phyloP scores from a whole-genome alignment of 1,139 yeast species.

The Pichia sp. region DNA sequence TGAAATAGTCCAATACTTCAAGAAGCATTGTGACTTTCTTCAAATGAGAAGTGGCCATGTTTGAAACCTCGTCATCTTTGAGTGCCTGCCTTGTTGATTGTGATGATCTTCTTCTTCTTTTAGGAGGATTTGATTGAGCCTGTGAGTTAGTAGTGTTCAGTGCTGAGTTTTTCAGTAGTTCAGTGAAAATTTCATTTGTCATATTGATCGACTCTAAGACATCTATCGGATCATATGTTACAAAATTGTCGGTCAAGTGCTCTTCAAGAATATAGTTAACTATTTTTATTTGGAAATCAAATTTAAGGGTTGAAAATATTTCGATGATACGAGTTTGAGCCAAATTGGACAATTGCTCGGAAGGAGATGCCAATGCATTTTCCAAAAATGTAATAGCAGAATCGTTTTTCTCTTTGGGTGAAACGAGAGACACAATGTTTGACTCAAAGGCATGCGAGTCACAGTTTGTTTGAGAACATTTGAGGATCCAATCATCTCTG shows the following conservation, averaged over 20 bases:
- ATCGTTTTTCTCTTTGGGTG: conserved; percentile 51
- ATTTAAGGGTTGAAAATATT: conserved; percentile 53
- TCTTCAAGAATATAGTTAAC: conserved; percentile 59
- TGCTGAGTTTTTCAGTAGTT: conserved; percentile 48
- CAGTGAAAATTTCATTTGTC: conserved; percentile 44
- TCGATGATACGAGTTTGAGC: conserved; percentile 40
- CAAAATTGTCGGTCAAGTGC: conserved; percentile 32
- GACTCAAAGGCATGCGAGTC: conserved; percentile 51
- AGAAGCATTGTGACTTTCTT: conserved; percentile 72
- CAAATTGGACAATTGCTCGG: conserved; percentile 50
- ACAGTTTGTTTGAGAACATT: conserved; percentile 46
- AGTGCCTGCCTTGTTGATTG: conserved; percentile 69
- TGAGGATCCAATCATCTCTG: conserved; percentile 43
- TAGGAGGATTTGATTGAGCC: conserved; percentile 44
- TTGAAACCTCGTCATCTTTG: conserved; percentile 62
- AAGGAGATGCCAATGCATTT: conserved; percentile 45
- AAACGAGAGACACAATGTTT: conserved; percentile 52
- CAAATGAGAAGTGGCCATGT: conserved; percentile 72
- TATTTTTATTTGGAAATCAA: conserved; percentile 54
- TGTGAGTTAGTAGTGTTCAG: conserved; percentile 24
- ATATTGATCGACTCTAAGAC: conserved; percentile 47
- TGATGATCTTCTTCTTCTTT: conserved; percentile 76
- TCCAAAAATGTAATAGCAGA: conserved; percentile 61
- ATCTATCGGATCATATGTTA: conserved; percentile 51
- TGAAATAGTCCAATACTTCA: conserved; percentile 64